Conservation (phyloP, 2,329 filamentous ascomycete species). For the Neofusicoccum sp. region DNA sequence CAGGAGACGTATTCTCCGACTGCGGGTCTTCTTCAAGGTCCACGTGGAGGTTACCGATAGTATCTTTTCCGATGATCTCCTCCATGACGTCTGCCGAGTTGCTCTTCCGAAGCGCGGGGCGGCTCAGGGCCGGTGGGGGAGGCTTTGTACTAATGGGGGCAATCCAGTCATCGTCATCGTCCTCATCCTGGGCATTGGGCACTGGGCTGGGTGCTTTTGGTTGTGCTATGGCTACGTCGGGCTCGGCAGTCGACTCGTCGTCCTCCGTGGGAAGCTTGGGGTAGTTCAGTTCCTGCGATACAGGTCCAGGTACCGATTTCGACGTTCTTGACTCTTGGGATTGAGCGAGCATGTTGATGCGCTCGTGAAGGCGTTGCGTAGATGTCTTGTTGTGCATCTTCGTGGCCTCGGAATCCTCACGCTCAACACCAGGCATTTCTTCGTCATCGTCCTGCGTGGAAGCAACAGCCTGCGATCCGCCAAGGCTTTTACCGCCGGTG, state of each 20-base stretch:
- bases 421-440: conserved; percentile 33
- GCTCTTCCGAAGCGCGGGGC: conserved; percentile 59
- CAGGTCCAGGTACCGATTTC: conserved; percentile 40
- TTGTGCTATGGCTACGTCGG: conserved; percentile 21
- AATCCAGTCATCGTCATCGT: conserved; percentile 57
- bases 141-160: conserved; percentile 49
- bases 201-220: conserved; percentile 15
- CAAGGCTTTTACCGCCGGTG: conserved; percentile 68
- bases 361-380: conserved; percentile 89
- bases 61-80: conserved; percentile 43
- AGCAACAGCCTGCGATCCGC: conserved; percentile 40
- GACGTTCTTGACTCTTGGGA: conserved; percentile 46
- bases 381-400: conserved; percentile 78
- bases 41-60: conserved; percentile 29
- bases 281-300: conserved; percentile 36
- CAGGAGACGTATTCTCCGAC: conserved; percentile 16
- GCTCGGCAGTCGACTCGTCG: not conserved
- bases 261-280: conserved; percentile 36
- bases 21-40: not conserved
- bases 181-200: conserved; percentile 20
- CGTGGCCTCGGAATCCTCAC: conserved; percentile 50
- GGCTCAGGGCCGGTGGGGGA: conserved; percentile 27
- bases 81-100: conserved; percentile 63
- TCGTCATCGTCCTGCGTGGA: conserved; percentile 40
- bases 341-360: conserved; percentile 74